A percentile compares a stretch with the other conserved stretches of the same genome.
These are phyloP conservation scores for Colletotrichum spaethianum DNA, from an alignment of 2,329 filamentous ascomycete species.

Conservation along the genomic window DNA sequence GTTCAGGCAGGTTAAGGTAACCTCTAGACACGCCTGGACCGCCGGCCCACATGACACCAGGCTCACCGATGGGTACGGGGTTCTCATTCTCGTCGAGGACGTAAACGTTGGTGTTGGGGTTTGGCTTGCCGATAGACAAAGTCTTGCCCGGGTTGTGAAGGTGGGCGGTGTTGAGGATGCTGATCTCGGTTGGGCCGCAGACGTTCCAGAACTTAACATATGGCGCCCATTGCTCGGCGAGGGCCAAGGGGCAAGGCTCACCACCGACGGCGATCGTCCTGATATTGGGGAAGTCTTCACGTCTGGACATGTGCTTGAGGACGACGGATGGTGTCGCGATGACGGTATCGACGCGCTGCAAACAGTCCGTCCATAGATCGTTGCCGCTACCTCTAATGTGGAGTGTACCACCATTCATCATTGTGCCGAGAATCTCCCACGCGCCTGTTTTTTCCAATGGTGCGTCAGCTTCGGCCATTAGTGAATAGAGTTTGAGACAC, in stretches of 20 bases:
- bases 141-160: slow-evolving; percentile 52
- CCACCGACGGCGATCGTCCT: slow-evolving; percentile 42
- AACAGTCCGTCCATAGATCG: slow-evolving; percentile 40
- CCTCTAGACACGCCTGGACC: slow-evolving; percentile 69
- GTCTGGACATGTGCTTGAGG: slow-evolving; percentile 41
- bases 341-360: slow-evolving; percentile 42
- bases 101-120: slow-evolving; percentile 70
- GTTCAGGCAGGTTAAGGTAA: slow-evolving; percentile 67
- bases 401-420: slow-evolving; percentile 43
- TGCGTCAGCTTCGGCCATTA: slow-evolving; percentile 11
- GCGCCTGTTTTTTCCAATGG: slow-evolving; percentile 58
- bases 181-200: slow-evolving; percentile 73
- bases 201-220: slow-evolving; percentile 67
- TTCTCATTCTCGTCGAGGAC: slow-evolving; percentile 61
- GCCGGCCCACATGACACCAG: slow-evolving; percentile 71
- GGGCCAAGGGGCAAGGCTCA: slow-evolving; percentile 43
- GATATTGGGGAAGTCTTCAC: slow-evolving; percentile 41
- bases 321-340: slow-evolving; percentile 43
- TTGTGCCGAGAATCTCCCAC: slow-evolving; percentile 69
- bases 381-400: slow-evolving; percentile 43
- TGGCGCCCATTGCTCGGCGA: slow-evolving; percentile 71
- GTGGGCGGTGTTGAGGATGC: slow-evolving; percentile 67
- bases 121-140: slow-evolving; percentile 68
- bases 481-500: slow-evolving; percentile 19
- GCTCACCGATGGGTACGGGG: slow-evolving; percentile 61